Evolutionary conservation across 352 stramenopile species (phyloP).

Genomic region (Globisporangium emineosum): DNA sequence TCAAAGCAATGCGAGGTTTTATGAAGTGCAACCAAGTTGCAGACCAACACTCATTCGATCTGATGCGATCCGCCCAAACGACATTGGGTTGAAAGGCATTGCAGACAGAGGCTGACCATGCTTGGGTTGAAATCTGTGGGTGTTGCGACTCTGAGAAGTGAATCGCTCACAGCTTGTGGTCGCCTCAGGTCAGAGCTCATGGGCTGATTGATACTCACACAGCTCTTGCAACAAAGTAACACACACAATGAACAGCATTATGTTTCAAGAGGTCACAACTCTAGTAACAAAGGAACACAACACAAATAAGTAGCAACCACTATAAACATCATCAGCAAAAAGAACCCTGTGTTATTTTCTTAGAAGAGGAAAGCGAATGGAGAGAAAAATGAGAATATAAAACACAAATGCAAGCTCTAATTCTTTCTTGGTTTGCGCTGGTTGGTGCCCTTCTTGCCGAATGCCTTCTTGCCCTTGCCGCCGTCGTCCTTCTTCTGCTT

Average conservation of each 20-base stretch:
- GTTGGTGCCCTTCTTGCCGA: constrained; percentile 28
- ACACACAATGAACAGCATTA: too few relatives aligned
- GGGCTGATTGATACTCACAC: neutral
- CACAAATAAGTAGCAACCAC: too few relatives aligned
- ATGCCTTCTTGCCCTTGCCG: constrained; percentile 37
- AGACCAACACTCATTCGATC: neutral
- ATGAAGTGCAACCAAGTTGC: too few relatives aligned
- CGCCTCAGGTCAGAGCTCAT: neutral
- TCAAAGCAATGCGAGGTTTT: too few relatives aligned
- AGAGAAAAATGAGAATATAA: constrained; percentile 5
- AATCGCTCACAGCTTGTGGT: neutral
- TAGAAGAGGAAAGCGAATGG: neutral
- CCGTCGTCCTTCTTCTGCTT: constrained; percentile 41
- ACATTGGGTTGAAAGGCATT: neutral
- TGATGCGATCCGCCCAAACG: neutral
- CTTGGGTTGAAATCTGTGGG: neutral
- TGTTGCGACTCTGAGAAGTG: neutral
- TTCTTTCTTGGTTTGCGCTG: constrained; percentile 44
- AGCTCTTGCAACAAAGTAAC: neutral
- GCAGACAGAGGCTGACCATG: too few relatives aligned
- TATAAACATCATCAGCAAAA: neutral
- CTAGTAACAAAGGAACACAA: neutral
- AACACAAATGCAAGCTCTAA: constrained; percentile 26
- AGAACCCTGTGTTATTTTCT: neutral
- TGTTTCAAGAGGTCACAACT: too few relatives aligned